A percentile compares a stretch with the other conserved stretches of the same genome.
These are phyloP conservation scores for Laetiporus sulphureus DNA, from an alignment of 1,284 basidiomycete species.

Conservation along the genomic window DNA sequence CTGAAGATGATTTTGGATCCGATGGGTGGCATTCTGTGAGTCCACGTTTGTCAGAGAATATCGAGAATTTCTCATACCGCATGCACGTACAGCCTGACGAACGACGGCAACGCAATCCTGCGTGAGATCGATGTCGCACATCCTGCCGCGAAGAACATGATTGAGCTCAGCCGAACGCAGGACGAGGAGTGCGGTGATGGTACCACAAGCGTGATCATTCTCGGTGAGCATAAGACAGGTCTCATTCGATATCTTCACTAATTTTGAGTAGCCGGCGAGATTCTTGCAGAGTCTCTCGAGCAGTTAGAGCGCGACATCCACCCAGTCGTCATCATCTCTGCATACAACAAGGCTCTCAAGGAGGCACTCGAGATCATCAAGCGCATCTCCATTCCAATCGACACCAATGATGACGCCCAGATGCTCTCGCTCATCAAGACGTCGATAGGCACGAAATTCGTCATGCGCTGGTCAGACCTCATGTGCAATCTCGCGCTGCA, in stretches of 20 bases:
- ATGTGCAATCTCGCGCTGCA: slow-evolving; percentile 96
- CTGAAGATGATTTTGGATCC: slow-evolving; percentile 99
- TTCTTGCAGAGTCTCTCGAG: slow-evolving; percentile 90
- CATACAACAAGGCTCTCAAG: slow-evolving; percentile 93
- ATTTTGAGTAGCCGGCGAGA: slow-evolving; percentile 77
- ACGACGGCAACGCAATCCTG: slow-evolving; percentile 96
- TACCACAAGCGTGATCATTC: slow-evolving; percentile 95
- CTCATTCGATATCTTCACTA: not conserved
- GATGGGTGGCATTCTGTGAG: slow-evolving; percentile 93
- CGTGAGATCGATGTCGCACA: slow-evolving; percentile 98
- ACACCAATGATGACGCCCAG: slow-evolving; percentile 80
- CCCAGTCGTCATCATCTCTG: slow-evolving; percentile 97
- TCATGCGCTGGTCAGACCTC: slow-evolving; percentile 92
- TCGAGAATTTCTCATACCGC: not conserved
- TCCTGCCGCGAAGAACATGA: slow-evolving; percentile 99
- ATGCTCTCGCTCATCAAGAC: slow-evolving; percentile 98
- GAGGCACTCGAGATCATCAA: slow-evolving; percentile 88
- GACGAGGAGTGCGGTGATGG: slow-evolving; percentile 99
- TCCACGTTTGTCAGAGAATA: not conserved
- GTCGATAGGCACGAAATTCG: slow-evolving; percentile 99
- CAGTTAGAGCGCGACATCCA: slow-evolving; percentile 96
- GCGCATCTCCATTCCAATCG: slow-evolving; percentile 84
- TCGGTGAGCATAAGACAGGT: slow-evolving; percentile 53
- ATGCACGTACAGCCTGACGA: slow-evolving; percentile 67
- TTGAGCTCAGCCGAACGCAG: slow-evolving; percentile 94